Evolutionary conservation across 2,329 filamentous ascomycete genomes (phyloP), one percentile per base, ranked within the genome.

Genomic region (Fusarium citri): DNA sequence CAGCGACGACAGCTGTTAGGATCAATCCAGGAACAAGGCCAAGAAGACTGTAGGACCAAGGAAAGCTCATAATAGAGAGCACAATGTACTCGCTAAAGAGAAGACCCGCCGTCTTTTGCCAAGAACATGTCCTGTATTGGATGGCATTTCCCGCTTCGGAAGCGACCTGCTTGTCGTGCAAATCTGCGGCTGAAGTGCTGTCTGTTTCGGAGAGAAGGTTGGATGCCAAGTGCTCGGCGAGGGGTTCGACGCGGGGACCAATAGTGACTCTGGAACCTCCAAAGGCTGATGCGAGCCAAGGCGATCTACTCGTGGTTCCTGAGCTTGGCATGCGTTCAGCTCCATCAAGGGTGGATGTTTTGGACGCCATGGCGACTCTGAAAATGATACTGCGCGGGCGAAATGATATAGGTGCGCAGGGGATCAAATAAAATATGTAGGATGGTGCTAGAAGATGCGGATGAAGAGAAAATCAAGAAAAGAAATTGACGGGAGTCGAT

Each of bases 31-130:
- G 94, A 1, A 97, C 92, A 14, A 97, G 87, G 7, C 94, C 94
- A 15, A 98, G 87, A 28, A 94, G 82, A 43, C 93, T 93, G 80
- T 97, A 97, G 0, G 94, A 97, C 86, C 92, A 97, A 0, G 94
- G 94, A 73, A 97, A 97, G 48, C 93, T 96, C 94, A 97, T 97
- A 77, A 97, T 97, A 62, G 88, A 77, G 81, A 97, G 82, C 78
- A 93, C 97, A 59, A 97, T 98, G 80, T 98, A 97, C 83, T 97
- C 94, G 47, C 93, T 96, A 81, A 97, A 97, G 50, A 97, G 88
- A 70, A 97, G 80, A 2, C 91, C 94, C 0, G 94, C 94, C 55
- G 94, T 97, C 91, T 97, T 97, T 76, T 92, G 91, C 94, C 94
- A 98, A 73, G 91, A 94, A 82, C 94, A 98, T 42, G 94, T 97